Percentiles rank a stretch among this genome's conserved stretches.
These are phyloP conservation scores for Boletus reticulatus DNA, from an alignment of 768 basidiomycete species.

Conservation along the genomic window DNA sequence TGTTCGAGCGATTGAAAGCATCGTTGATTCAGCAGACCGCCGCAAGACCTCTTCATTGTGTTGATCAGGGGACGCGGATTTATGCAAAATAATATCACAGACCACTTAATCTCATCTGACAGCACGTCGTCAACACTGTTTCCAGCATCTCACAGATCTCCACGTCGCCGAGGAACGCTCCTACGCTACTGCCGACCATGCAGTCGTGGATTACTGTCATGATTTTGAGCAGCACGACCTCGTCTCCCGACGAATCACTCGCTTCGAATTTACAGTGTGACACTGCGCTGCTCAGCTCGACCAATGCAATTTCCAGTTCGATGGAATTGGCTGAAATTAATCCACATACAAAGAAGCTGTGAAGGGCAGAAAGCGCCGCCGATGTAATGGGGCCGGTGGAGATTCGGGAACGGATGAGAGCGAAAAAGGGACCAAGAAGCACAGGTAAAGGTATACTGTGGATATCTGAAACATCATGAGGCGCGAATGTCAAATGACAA, in stretches of 20 bases:
- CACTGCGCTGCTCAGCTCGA: conserved; percentile 83
- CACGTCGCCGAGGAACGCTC: conserved; percentile 78
- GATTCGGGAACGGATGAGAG: conserved; percentile 88
- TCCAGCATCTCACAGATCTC: conserved; percentile 99
- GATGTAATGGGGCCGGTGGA: conserved; percentile 98
- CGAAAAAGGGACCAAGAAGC: conserved; percentile 85
- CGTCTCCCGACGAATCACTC: conserved; percentile 96
- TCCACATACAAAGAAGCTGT: conserved; percentile 81
- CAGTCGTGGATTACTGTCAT: conserved; percentile 87
- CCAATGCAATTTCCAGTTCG: conserved; percentile 62
- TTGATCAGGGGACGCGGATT: conserved; percentile 13
- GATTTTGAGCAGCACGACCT: conserved; percentile 90
- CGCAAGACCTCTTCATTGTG: conserved; percentile 70
- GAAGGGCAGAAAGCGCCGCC: conserved; percentile 83
- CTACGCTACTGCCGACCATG: conserved; percentile 63
- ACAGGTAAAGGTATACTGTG: conserved; percentile 52
- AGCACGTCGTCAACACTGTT: conserved; percentile 94
- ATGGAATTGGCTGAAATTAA: conserved; percentile 60
- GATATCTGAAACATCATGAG: conserved; percentile 51
- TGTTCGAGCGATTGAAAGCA: conserved; percentile 82
- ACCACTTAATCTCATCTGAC: conserved; percentile 97
- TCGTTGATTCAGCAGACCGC: conserved; percentile 83
- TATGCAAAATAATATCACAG: conserved; percentile 30
- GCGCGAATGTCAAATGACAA: conserved; percentile 2
- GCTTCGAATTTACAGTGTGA: conserved; percentile 98